Evolutionary conservation across 805 yeast species (phyloP), one percentile per base, ranked within the genome.

Genomic region (Cyberlindnera bimundalis): DNA sequence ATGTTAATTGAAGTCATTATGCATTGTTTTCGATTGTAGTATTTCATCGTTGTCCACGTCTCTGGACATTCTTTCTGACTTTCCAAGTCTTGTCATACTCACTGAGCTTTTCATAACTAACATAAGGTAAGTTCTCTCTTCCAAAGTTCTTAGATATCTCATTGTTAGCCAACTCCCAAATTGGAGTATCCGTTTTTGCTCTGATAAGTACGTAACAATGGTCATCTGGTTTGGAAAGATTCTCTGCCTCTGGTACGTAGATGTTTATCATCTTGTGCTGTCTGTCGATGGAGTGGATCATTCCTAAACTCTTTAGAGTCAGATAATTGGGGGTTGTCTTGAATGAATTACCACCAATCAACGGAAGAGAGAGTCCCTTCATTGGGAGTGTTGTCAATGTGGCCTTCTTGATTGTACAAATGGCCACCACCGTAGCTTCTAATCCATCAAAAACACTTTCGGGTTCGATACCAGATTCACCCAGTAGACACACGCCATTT

Each of bases 151-250:
- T 45, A 10, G 44, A 43, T 3, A 57, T 28, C 15, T 45, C 51
- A 18, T 36, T 58, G 39, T 42, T 65, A 51, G 50, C 46, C 2
- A 81, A 39, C 45, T 79, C 87, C 54, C 73, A 67, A 1, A 72
- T 56, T 0, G 96, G 93, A 2, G 82, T 61, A 35, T 80, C 86
- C 1, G 84, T 76, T 32, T 77, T 73, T 1, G 87, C 89, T 46
- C 83, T 72, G 1, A 76, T 68, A 2, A 85, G 40, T 0, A 84
- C 46, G 46, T 55, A 51, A 1, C 52, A 58, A 5, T 55, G 55
- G 13, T 62, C 51, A 0, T 48, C 15, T 3, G 43, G 16, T 10
- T 48, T 49, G 1, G 55, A 26, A 2, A 65, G 11, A 2, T 42
- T 32, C 25, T 42, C 51, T 29, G 25, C 38, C 2, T 33, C 29